Conservation (phyloP, 306 rosid genomes). For the Spatholobus suberectus region DNA sequence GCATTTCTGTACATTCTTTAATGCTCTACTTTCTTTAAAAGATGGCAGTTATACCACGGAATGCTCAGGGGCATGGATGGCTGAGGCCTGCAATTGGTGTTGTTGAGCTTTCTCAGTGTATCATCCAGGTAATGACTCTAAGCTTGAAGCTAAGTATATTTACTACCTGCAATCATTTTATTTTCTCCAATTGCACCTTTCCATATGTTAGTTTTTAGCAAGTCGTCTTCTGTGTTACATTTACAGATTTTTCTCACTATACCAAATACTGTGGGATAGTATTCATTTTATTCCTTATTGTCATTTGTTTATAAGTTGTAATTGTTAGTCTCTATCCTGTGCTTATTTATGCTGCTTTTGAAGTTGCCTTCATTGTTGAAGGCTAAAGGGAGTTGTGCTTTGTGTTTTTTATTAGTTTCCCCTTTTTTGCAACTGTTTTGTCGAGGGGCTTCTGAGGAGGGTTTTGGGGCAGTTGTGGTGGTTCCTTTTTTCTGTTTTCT, state of each 20-base stretch:
- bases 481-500: not conserved
- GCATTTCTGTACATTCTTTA: constrained; percentile 28
- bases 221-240: constrained; percentile 1
- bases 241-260: constrained; percentile 29
- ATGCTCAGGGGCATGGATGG: constrained; percentile 98
- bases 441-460: not conserved
- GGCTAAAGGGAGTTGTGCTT: not conserved
- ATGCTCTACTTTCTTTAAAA: constrained; percentile 47
- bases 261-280: not conserved
- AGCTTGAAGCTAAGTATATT: not conserved
- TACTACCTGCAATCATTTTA: not conserved
- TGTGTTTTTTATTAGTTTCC: not conserved
- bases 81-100: constrained; percentile 98
- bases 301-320: constrained; percentile 8
- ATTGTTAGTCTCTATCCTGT: not conserved
- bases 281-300: not conserved
- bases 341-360: not conserved
- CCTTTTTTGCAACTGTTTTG: not conserved
- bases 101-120: constrained; percentile 92
- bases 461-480: not conserved
- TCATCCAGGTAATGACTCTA: constrained; percentile 80
- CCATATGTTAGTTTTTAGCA: not conserved
- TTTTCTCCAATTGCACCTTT: constrained; percentile 1
- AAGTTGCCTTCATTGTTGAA: not conserved
- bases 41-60: constrained; percentile 97